Conservation (phyloP, 495 filamentous ascomycete genomes). For the Jackrogersella minutella region DNA sequence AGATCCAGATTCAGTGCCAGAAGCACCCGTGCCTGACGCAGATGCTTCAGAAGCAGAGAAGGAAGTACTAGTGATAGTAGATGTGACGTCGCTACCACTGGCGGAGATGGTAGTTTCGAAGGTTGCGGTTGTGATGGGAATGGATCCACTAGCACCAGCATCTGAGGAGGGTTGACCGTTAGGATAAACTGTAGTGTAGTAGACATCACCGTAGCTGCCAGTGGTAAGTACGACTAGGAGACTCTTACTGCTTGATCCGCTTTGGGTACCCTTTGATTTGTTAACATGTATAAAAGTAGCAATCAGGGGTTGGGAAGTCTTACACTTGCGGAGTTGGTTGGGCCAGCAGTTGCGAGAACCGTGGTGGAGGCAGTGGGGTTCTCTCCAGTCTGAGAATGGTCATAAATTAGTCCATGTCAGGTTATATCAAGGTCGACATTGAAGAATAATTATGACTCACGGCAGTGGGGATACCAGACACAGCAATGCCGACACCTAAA, state of each 20-base stretch:
- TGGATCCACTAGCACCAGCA: background rate
- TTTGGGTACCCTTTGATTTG: conserved; percentile 3
- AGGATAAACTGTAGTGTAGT: background rate
- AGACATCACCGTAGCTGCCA: conserved; percentile 19
- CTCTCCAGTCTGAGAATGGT: conserved; percentile 15
- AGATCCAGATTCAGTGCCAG: conserved; percentile 38
- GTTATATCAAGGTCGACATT: background rate
- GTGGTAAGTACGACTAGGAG: conserved; percentile 8
- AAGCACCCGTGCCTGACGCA: conserved; percentile 13
- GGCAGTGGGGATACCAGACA: conserved; percentile 36
- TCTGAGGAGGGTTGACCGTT: conserved; percentile 4
- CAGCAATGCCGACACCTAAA: conserved; percentile 36
- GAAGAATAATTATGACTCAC: conserved; percentile 23
- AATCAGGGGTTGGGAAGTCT: background rate
- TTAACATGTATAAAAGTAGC: background rate
- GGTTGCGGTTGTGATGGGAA: conserved; percentile 42
- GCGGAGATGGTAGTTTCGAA: conserved; percentile 44
- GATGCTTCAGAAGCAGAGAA: conserved; percentile 24
- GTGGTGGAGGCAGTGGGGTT: conserved; percentile 35
- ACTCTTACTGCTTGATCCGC: conserved; percentile 21
- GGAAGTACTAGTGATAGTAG: conserved; percentile 43
- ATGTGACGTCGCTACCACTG: conserved; percentile 41
- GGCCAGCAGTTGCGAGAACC: conserved; percentile 29
- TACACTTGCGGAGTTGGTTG: conserved; percentile 23
- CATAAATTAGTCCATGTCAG: background rate